phyloP scores from a whole-genome alignment of 106 monocot species.

The Acanthochlamys bracteata region DNA sequence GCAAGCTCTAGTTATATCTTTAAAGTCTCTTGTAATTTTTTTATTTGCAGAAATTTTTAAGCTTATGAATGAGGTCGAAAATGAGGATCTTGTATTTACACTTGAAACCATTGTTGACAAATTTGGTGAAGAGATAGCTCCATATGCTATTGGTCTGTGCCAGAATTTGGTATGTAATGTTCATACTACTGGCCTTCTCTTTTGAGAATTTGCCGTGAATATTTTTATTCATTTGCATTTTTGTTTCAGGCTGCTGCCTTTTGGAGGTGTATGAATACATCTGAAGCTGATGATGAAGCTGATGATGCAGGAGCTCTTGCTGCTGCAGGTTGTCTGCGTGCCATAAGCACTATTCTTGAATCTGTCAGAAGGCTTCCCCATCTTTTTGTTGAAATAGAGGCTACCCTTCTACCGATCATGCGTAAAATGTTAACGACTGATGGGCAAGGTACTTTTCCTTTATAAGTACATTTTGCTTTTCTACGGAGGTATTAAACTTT shows the following conservation, averaged over 20 bases:
- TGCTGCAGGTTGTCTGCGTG: slow-evolving; percentile 96
- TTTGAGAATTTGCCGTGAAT: not conserved
- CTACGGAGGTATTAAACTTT: too few species aligned
- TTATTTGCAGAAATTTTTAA: slow-evolving; percentile 82
- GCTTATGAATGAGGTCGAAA: slow-evolving; percentile 98
- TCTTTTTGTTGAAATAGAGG: slow-evolving; percentile 84
- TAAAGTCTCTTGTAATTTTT: not conserved
- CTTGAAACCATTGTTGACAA: slow-evolving; percentile 97
- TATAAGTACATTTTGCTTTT: too few species aligned
- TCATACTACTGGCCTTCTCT: not conserved
- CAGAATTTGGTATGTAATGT: slow-evolving; percentile 68
- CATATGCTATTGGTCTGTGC: slow-evolving; percentile 93
- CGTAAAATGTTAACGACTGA: slow-evolving; percentile 84
- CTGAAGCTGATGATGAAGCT: slow-evolving; percentile 75
- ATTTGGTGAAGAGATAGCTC: slow-evolving; percentile 99
- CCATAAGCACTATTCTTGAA: slow-evolving; percentile 96
- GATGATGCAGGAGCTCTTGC: slow-evolving; percentile 94
- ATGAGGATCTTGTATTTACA: slow-evolving; percentile 97
- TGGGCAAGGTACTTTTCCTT: slow-evolving; percentile 99
- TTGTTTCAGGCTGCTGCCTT: slow-evolving; percentile 69
- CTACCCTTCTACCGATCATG: slow-evolving; percentile 90
- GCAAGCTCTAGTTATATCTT: not conserved
- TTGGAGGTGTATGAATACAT: slow-evolving; percentile 81
- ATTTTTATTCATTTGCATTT: slow-evolving; percentile 1
- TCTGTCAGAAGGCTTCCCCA: slow-evolving; percentile 90